Base-by-base conservation (phyloP, 352 stramenopile species). In the Globisporangium parvum region DNA sequence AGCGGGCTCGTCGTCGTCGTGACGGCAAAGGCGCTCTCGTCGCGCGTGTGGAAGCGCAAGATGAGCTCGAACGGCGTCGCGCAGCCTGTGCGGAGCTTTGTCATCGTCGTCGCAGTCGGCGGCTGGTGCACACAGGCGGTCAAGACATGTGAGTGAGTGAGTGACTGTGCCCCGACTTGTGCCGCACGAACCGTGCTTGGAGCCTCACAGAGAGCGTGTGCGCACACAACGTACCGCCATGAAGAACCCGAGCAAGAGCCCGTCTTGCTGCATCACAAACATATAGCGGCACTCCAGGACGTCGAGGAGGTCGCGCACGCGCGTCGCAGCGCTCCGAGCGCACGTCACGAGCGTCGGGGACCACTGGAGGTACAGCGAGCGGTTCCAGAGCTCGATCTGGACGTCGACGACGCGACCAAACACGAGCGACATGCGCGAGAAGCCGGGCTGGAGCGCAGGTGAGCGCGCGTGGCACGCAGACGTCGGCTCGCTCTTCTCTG, bases 181-280 rank as follows among this genome's bases (percentile, higher is more conserved):
- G 4, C 21, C 21, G 12, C 14, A n/a, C 9, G 10, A 4, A 28
- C n/a, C n/a, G 5, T 37, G 48, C 11, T 41, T 2, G 5, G 33
- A 6, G 21, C 24, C 5, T 12, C 18, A 10, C 31, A 37, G 6
- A 37, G 12, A 28, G 33, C 40, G 0, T 44, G n/a, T 31, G 15
- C n/a, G 51, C 2, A 23, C 39, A n/a, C 53, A 33, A 37, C 61
- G 47, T 33, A 74, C 51, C 23, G 71, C 74, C 60, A 78, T 61
- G 53, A 88, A 77, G 39, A 85, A 77, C 5, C 76, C 77, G 18
- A 88, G 63, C n/a, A 85, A 37, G 46, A 85, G 53, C 0, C 78
- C 80, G 46, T 86, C 76, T 2, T 69, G 66, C 39, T 86, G 78
- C 74, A 89, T 81, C 41, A 88, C 62, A 50, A 87, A 85, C 41